phyloP scores from a whole-genome alignment of 2,329 filamentous ascomycete species.

The Trichophyton schoenleinii region DNA sequence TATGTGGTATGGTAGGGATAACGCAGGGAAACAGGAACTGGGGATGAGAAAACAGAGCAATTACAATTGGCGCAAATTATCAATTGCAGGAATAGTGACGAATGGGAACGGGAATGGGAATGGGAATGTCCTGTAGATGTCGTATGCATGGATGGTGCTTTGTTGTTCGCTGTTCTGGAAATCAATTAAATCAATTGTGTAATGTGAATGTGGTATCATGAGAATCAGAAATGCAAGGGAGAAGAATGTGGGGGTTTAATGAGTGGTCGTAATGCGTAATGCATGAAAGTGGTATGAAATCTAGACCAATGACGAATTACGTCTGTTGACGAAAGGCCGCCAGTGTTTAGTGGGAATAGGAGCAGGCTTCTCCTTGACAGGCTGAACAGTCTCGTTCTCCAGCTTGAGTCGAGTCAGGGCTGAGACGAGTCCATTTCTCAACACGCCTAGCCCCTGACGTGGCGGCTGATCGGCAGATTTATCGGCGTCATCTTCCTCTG shows the following conservation, averaged over 20 bases:
- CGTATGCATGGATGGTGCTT: background rate
- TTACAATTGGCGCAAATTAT: background rate
- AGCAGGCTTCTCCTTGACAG: background rate
- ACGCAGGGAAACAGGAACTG: background rate
- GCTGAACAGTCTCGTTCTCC: background rate
- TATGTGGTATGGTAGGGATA: background rate
- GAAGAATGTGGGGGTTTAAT: background rate
- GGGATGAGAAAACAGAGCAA: background rate
- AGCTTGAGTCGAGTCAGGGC: background rate
- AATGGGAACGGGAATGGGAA: background rate
- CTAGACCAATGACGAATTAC: background rate
- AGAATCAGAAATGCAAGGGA: background rate
- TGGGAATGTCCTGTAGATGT: background rate
- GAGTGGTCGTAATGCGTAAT: background rate
- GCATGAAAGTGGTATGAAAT: too few species aligned
- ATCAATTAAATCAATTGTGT: background rate
- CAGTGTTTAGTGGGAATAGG: background rate
- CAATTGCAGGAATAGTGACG: background rate
- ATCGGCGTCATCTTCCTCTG: constrained; percentile 11
- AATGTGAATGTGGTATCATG: background rate
- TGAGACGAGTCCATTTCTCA: background rate
- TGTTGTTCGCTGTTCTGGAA: background rate
- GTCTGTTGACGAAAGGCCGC: background rate
- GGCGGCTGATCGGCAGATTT: background rate
- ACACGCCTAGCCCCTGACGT: background rate